phyloP scores from a whole-genome alignment of 1,284 basidiomycete genomes.

The Leccinum subrobustum region DNA sequence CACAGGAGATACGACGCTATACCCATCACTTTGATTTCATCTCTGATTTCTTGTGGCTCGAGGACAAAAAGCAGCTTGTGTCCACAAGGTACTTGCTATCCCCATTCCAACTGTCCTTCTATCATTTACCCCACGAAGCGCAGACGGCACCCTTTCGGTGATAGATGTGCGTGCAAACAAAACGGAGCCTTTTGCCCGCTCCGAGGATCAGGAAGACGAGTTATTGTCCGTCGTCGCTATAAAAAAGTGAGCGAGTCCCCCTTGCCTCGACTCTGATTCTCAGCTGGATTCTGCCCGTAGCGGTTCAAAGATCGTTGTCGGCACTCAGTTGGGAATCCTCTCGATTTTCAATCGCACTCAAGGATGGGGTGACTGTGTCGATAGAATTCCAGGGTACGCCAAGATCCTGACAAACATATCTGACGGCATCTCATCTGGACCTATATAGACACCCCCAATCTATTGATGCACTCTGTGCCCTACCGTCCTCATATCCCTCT shows the following conservation, averaged over 20 bases:
- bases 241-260: constrained; percentile 54
- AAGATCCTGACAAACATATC: not conserved
- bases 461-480: constrained; percentile 76
- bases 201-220: constrained; percentile 96
- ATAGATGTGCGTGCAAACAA: constrained; percentile 86
- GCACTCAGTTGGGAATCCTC: constrained; percentile 89
- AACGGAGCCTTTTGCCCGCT: constrained; percentile 70
- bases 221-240: constrained; percentile 83
- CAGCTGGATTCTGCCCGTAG: constrained; percentile 36
- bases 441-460: constrained; percentile 76
- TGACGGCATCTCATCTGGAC: constrained; percentile 9
- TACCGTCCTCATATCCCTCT: constrained; percentile 68
- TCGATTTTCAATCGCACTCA: constrained; percentile 86
- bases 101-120: not conserved
- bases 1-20: constrained; percentile 65
- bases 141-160: constrained; percentile 89
- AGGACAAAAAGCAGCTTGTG: constrained; percentile 83
- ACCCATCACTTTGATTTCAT: constrained; percentile 95
- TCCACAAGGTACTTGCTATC: constrained; percentile 64
- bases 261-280: not conserved
- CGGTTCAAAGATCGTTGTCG: constrained; percentile 80
- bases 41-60: constrained; percentile 86
- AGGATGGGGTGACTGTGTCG: constrained; percentile 92
- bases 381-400: constrained; percentile 82
- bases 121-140: constrained; percentile 46